Base-by-base conservation (phyloP, 1,284 basidiomycete species). In the Trametes hirsuta region DNA sequence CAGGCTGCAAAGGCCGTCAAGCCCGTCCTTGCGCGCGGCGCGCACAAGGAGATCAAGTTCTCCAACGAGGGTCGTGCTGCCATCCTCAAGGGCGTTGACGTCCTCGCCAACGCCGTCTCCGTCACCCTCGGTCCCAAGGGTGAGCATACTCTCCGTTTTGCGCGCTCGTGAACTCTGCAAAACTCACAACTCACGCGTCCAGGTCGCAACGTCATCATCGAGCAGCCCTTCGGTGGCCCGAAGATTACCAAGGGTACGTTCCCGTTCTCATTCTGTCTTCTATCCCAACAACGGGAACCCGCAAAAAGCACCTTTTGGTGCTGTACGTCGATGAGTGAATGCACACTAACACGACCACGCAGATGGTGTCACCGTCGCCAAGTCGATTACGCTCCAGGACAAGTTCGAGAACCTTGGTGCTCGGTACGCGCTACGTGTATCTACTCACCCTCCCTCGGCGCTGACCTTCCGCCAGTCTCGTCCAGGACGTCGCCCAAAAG, bases 331-430 rank as follows among this genome's bases (percentile, higher is more conserved):
- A 18, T 18, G 18, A 18, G 18, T 18, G 18, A 18, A 18, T 18
- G 18, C 18, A 18, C 18, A 18, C 18, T 18, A 18, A 18, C 18
- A 18, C 18, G 18, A 18, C 18, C 18, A 18, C 46, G 15, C 62
- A 91, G 95, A 98, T 75, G 97, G 97, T 88, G 97, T 98, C 30
- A 97, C 96, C 42, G 97, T 99, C 45, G 97, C 97, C 63, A 98
- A 97, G 83, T 83, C 95, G 24, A 96, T 98, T 72, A 83, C 88
- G 11, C 86, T 98, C 72, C 90, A 98, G 80, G 95, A 98, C 88
- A 97, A 96, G 81, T 98, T 98, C 71, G 95, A 99, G 84, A 98
- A 98, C 84, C 90, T 98, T 61, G 95, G 97, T 76, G 96, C 97
- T 73, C 91, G 95, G 91, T 95, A 79, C 71, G 61, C 21, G 10